phyloP scores from a whole-genome alignment of 2,329 filamentous ascomycete species.

The Zalaria obscura region DNA sequence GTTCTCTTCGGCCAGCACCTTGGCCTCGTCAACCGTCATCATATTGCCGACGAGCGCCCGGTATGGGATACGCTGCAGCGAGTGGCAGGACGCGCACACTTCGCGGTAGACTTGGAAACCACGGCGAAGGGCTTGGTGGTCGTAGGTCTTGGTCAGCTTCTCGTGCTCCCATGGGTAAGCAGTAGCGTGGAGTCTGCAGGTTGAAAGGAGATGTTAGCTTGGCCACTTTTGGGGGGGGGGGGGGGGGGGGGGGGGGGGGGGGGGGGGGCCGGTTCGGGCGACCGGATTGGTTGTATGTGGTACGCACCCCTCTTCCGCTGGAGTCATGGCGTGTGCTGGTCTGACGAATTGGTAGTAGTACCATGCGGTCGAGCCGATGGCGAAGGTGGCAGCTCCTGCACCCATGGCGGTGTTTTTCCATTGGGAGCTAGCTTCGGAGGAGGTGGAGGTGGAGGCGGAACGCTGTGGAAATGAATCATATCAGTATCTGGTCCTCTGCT shows the following conservation, averaged over 20 bases:
- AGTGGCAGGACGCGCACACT: conserved; percentile 97
- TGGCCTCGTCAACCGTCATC: conserved; percentile 96
- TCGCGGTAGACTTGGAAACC: conserved; percentile 99
- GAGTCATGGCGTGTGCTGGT: conserved; percentile 76
- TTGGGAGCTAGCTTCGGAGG: conserved; percentile 52
- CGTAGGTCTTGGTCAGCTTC: conserved; percentile 88
- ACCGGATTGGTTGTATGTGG: no score
- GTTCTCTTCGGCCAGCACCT: conserved; percentile 91
- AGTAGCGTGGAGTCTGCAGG: conserved; percentile 69
- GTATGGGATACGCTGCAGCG: conserved; percentile 86
- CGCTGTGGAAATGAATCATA: conserved; percentile 24
- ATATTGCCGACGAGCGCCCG: conserved; percentile 78
- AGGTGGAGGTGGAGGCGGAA: conserved; percentile 57
- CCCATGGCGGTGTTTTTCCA: conserved; percentile 78
- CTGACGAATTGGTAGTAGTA: conserved; percentile 95
- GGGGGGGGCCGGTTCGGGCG: no score
- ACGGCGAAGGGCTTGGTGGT: conserved; percentile 93
- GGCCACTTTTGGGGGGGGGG: no score
- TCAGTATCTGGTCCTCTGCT: background rate
- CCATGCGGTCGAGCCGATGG: conserved; percentile 84
- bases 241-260: no score
- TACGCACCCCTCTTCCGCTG: conserved; percentile 95
- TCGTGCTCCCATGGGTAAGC: conserved; percentile 92
- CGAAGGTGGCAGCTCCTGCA: conserved; percentile 71
- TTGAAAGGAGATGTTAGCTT: conserved; percentile 1